These are phyloP conservation scores for Neoboletus brunneissimus DNA, from an alignment of 768 basidiomycete species.

Conservation along the genomic window DNA sequence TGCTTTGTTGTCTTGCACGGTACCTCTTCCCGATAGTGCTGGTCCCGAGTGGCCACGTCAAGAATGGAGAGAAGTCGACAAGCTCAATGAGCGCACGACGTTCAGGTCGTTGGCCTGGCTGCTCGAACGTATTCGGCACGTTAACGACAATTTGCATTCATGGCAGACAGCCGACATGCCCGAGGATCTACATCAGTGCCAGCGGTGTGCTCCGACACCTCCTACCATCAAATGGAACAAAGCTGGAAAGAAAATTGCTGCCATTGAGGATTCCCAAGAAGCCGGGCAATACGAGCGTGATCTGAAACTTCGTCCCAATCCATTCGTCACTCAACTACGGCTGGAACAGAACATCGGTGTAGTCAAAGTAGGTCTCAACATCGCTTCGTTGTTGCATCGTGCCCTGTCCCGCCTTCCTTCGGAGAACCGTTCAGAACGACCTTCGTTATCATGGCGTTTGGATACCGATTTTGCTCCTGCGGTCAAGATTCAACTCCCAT, in stretches of 20 bases:
- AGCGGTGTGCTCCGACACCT: slow-evolving; percentile 76
- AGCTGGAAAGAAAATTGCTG: slow-evolving; percentile 52
- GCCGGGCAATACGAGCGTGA: slow-evolving; percentile 88
- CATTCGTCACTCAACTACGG: slow-evolving; percentile 84
- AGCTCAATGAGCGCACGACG: slow-evolving; percentile 76
- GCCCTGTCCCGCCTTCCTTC: slow-evolving; percentile 77
- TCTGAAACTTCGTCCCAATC: slow-evolving; percentile 79
- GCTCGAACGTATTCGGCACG: slow-evolving; percentile 74
- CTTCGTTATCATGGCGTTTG: slow-evolving; percentile 73
- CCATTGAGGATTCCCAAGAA: slow-evolving; percentile 80
- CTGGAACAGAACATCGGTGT: slow-evolving; percentile 60
- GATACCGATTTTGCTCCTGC: slow-evolving; percentile 73
- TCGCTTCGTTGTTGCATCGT: slow-evolving; percentile 83
- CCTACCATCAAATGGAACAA: slow-evolving; percentile 78
- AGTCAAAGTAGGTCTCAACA: slow-evolving; percentile 84
- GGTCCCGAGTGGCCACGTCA: slow-evolving; percentile 77
- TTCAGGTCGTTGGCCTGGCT: slow-evolving; percentile 87
- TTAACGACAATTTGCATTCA: slow-evolving; percentile 57
- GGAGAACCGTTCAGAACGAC: slow-evolving; percentile 42
- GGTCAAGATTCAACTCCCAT: slow-evolving; percentile 54
- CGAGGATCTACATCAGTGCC: slow-evolving; percentile 54
- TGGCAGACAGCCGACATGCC: slow-evolving; percentile 63
- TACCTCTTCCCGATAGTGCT: slow-evolving; percentile 67
- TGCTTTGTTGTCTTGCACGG: slow-evolving; percentile 74
- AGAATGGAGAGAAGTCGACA: slow-evolving; percentile 78